Evolutionary conservation across 1,139 yeast genomes (phyloP).

Genomic region (Suhomyces maxii): DNA sequence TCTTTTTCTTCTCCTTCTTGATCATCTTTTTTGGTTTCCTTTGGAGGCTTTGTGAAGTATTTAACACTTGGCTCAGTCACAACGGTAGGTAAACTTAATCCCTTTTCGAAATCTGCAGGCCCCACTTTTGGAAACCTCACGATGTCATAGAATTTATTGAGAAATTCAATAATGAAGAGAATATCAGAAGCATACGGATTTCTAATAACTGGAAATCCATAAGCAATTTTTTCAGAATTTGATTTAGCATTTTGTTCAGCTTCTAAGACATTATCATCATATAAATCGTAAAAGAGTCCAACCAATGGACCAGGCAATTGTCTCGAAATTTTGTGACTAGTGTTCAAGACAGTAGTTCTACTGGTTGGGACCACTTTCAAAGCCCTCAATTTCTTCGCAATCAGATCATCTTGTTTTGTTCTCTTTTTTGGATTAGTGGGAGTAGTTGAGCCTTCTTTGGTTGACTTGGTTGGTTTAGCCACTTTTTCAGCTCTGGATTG

Average conservation of each 20-base stretch:
- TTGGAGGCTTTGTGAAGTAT: not conserved
- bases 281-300: slow-evolving; percentile 36
- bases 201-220: slow-evolving; percentile 30
- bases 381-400: slow-evolving; percentile 4
- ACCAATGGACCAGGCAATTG: slow-evolving; percentile 45
- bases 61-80: not conserved
- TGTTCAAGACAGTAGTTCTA: slow-evolving; percentile 36
- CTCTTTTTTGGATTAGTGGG: not conserved
- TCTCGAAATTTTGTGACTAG: slow-evolving; percentile 31
- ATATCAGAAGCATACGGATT: slow-evolving; percentile 50
- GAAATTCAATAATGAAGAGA: slow-evolving; percentile 40
- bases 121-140: slow-evolving; percentile 32
- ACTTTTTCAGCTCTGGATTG: not conserved
- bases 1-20: not conserved
- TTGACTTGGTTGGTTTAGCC: slow-evolving; percentile 1
- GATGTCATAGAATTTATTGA: slow-evolving; percentile 41
- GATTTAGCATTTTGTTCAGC: slow-evolving; percentile 22
- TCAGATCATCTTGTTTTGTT: slow-evolving; percentile 4
- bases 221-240: slow-evolving; percentile 20
- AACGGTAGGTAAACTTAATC: slow-evolving; percentile 36
- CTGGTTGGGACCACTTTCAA: slow-evolving; percentile 15
- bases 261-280: slow-evolving; percentile 37
- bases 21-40: not conserved
- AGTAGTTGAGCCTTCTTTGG: not conserved
- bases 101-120: slow-evolving; percentile 53